Base-by-base conservation (phyloP, 306 rosid genomes). In the Benincasa hispida region DNA sequence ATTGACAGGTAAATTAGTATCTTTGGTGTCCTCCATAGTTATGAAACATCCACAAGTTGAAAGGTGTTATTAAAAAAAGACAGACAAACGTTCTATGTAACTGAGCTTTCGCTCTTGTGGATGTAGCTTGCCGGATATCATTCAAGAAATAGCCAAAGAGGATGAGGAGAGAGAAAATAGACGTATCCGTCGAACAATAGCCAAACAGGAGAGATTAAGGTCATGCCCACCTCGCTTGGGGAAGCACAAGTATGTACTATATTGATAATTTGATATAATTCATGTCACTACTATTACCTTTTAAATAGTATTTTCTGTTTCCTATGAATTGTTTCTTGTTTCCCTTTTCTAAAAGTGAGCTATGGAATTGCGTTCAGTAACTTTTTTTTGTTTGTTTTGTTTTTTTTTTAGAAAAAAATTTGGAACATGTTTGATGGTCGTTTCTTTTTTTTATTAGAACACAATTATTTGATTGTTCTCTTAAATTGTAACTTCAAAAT, bases 191-290 rank as follows among this genome's bases (percentile, higher is more conserved):
- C 87, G 86, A 45, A 83, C 83, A 24, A 87, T 86, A 74, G 95
- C 93, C 50, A 92, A 86, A 81, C 83, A 90, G 81, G 99, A 95
- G 67, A 87, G 83, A 83, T 81, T 89, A 18, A 92, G 89, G 78
- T 17, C 88, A 55, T 76, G 88, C 59, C 98, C 98, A 34, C 93
- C 98, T 10, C 92, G 98, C 59, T 47, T 92, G 80, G 99, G 99
- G 60, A 95, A 82, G 83, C 83, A 92, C 91, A 95, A 89, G 99
- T 92, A 86, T 79, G 91, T 66, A 22, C 76, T 56, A 48, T 80
- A 34, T 72, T 21, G 42, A 18, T 79, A 19, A 74, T 57, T 62
- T 8, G 12, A 48, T 12, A 18, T 53, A 45, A 45, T 45, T 45
- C 51, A 45, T 45, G 51, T 45, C 51, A 12, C 51, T 45, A 45